Percentiles rank a stretch among this genome's conserved stretches.
Evolutionary conservation across 192 early-diverging fungal species (phyloP).

Genomic region (Coemansia sp.): DNA sequence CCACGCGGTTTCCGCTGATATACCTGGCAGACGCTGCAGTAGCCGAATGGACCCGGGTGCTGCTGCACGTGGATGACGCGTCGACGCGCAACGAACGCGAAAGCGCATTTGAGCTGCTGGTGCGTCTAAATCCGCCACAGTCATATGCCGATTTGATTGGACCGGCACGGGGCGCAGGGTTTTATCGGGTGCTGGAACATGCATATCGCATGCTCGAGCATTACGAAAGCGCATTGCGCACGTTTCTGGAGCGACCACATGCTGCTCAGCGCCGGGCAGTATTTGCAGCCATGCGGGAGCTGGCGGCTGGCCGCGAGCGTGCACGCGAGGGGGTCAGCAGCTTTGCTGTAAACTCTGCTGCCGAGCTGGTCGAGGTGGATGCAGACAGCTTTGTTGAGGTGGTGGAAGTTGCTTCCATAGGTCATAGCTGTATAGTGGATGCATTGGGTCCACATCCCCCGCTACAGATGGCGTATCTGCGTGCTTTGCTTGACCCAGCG

Average conservation of each 20-base stretch:
- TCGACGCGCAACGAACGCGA: conserved; percentile 42
- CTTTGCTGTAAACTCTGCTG: conserved; percentile 18
- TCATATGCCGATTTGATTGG: conserved; percentile 33
- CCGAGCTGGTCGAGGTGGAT: conserved; percentile 35
- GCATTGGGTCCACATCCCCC: conserved; percentile 12
- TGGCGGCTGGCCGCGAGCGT: conserved; percentile 8
- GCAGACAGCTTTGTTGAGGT: conserved; percentile 29
- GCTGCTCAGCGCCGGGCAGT: conserved; percentile 31
- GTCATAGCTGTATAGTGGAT: conserved; percentile 17
- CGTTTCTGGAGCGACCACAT: conserved; percentile 44
- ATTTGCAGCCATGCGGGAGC: conserved; percentile 31
- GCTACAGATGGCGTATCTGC: conserved; percentile 40
- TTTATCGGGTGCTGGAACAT: conserved; percentile 45
- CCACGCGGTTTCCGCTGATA: conserved; percentile 44
- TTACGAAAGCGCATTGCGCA: conserved; percentile 35
- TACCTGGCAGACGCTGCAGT: conserved; percentile 33
- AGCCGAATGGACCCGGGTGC: conserved; percentile 21
- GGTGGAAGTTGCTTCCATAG: conserved; percentile 19
- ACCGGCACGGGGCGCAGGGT: conserved; percentile 27
- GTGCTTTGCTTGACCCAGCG: conserved; percentile 38
- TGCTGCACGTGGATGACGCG: conserved; percentile 31
- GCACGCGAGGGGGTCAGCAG: conserved; percentile 11
- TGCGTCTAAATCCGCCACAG: conserved; percentile 43
- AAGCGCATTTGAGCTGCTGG: conserved; percentile 41
- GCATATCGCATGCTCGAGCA: conserved; percentile 29